Conservation (phyloP, 176 grass and related monocot genomes). For the Dendrocalamus sinicus region DNA sequence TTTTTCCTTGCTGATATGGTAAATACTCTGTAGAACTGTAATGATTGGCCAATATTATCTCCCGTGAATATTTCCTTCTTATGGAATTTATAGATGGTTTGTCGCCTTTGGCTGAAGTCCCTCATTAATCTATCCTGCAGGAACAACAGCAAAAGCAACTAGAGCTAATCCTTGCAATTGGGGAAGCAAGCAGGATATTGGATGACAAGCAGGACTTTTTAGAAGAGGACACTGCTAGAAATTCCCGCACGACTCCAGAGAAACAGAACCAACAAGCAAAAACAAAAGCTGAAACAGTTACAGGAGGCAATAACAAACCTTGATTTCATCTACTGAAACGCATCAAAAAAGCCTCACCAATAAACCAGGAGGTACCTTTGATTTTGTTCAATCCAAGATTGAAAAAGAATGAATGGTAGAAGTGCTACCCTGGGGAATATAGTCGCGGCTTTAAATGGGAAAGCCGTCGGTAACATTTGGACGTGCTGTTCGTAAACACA, state of each 20-base stretch:
- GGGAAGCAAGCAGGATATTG: conserved; percentile 49
- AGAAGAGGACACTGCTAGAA: conserved; percentile 10
- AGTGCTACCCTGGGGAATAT: neutral
- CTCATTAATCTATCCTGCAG: conserved; percentile 38
- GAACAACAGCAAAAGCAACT: conserved; percentile 94
- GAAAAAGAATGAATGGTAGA: conserved; percentile 10
- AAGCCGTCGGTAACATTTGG: neutral
- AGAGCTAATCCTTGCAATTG: conserved; percentile 75
- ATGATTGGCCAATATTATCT: neutral
- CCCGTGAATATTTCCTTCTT: neutral
- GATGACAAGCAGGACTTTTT: conserved; percentile 36
- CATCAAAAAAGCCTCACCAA: conserved; percentile 16
- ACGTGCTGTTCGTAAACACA: neutral
- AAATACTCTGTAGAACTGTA: neutral
- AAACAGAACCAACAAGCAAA: conserved; percentile 26
- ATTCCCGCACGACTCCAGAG: conserved; percentile 24
- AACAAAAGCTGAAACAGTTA: conserved; percentile 29
- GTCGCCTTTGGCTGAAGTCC: conserved; percentile 15
- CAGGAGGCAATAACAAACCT: conserved; percentile 50
- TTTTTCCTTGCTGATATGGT: neutral
- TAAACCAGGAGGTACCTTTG: conserved; percentile 19
- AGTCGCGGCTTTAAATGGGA: neutral
- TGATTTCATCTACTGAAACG: conserved; percentile 39
- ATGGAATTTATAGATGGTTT: neutral
- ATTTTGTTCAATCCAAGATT: conserved; percentile 25